These are phyloP conservation scores for Euphrasia confusa DNA, from an alignment of 257 asterid species.

Conservation along the genomic window DNA sequence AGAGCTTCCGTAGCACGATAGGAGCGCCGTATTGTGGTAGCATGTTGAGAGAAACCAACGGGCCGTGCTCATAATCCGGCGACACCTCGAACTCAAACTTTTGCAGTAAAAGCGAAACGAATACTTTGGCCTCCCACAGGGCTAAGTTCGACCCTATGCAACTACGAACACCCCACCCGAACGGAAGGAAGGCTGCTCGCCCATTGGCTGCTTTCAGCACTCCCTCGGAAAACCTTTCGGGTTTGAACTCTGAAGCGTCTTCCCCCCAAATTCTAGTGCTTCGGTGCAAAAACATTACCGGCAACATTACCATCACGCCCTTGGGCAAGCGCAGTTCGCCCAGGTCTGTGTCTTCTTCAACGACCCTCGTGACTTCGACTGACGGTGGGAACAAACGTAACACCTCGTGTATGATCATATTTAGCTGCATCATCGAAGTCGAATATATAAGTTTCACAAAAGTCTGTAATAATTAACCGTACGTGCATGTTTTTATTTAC, in stretches of 20 bases:
- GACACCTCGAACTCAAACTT: constrained; percentile 26
- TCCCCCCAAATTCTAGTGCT: constrained; percentile 33
- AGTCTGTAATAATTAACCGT: too few relatives aligned
- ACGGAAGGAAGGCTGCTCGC: constrained; percentile 28
- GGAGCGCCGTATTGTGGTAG: constrained; percentile 35
- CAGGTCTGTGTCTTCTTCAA: constrained; percentile 26
- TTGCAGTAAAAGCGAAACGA: constrained; percentile 19
- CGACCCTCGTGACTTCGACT: constrained; percentile 23
- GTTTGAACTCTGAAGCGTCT: constrained; percentile 29
- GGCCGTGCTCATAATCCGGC: constrained; percentile 24
- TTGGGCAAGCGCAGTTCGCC: constrained; percentile 27
- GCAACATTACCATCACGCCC: constrained; percentile 27
- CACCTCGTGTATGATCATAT: constrained; percentile 33
- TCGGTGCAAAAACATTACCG: constrained; percentile 24
- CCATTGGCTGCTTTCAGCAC: constrained; percentile 37
- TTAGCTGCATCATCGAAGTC: constrained; percentile 14
- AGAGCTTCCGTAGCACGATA: constrained; percentile 23
- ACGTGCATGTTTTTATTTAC: neutral
- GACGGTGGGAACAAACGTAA: constrained; percentile 32
- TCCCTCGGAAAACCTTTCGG: constrained; percentile 31
- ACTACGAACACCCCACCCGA: constrained; percentile 35
- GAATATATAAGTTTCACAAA: too few relatives aligned
- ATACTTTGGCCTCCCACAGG: constrained; percentile 25
- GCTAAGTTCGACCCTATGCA: constrained; percentile 30
- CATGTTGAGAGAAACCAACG: constrained; percentile 23